Conservation (phyloP, 192 early-diverging fungal species). For the Podochytrium sp. region DNA sequence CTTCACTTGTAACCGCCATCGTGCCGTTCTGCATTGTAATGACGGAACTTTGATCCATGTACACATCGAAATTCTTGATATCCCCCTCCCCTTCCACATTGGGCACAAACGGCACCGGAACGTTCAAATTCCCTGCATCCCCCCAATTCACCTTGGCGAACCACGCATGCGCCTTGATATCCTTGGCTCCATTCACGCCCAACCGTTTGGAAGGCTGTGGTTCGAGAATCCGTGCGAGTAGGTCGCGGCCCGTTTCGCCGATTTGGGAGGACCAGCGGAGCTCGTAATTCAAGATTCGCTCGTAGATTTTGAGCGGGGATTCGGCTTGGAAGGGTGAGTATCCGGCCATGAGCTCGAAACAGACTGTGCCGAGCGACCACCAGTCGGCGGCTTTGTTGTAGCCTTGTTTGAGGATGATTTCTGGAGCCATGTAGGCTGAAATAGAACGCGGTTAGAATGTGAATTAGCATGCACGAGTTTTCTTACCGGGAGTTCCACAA, state of each 20-base stretch:
- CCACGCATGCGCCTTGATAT: conserved; percentile 41
- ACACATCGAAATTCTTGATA: conserved; percentile 44
- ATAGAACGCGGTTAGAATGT: too few species aligned
- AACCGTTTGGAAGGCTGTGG: conserved; percentile 28
- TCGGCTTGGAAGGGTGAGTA: conserved; percentile 49
- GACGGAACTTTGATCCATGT: conserved; percentile 33
- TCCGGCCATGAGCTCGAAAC: conserved; percentile 51
- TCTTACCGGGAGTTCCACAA: conserved; percentile 6
- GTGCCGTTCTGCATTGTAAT: conserved; percentile 27
- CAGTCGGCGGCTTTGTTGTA: conserved; percentile 49
- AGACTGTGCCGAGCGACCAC: conserved; percentile 47
- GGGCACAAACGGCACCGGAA: conserved; percentile 41
- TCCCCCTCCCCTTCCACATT: conserved; percentile 35
- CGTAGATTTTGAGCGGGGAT: conserved; percentile 42
- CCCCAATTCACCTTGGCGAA: conserved; percentile 35
- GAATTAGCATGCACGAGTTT: too few species aligned
- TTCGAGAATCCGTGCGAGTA: conserved; percentile 24
- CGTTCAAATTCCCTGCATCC: neutral
- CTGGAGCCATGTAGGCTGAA: conserved; percentile 61
- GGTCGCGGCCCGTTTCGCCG: conserved; percentile 12
- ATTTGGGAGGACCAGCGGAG: conserved; percentile 42
- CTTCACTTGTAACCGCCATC: conserved; percentile 14
- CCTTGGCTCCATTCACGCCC: conserved; percentile 37
- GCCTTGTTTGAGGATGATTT: conserved; percentile 46
- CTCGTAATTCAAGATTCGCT: conserved; percentile 41